Evolutionary conservation across 371 early-diverging fungal genomes (phyloP).

Genomic region (Chytridium lagenaria): DNA sequence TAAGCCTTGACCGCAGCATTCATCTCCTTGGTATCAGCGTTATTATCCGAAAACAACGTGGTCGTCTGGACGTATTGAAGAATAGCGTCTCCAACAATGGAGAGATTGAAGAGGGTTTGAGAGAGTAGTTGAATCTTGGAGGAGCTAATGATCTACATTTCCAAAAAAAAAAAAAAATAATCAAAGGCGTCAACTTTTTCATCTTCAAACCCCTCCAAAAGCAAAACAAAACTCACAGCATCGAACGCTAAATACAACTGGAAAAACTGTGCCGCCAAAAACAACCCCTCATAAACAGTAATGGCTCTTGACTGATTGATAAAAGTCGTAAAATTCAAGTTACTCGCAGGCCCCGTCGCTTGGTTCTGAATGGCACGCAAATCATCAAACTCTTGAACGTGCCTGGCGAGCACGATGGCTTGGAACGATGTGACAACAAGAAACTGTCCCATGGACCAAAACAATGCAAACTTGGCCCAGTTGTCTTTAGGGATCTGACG

Average conservation of each 20-base stretch:
- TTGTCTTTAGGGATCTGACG: constrained; percentile 34
- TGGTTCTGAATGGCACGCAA: not conserved
- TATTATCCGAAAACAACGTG: constrained; percentile 15
- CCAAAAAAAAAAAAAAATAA: not conserved
- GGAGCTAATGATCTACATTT: constrained; percentile 40
- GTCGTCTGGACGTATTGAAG: constrained; percentile 46
- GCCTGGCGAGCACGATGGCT: constrained; percentile 35
- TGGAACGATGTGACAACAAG: constrained; percentile 40
- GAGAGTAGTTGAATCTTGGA: constrained; percentile 55
- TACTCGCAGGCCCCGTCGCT: not conserved
- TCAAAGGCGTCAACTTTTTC: too few species aligned
- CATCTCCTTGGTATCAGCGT: not conserved
- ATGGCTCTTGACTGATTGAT: constrained; percentile 31
- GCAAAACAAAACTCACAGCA: constrained; percentile 48
- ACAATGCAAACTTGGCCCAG: constrained; percentile 48
- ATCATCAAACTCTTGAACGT: constrained; percentile 28
- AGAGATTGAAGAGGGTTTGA: constrained; percentile 51
- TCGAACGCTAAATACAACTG: constrained; percentile 50
- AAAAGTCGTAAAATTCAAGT: not conserved
- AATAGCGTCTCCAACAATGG: constrained; percentile 43
- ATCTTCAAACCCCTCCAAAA: too few species aligned
- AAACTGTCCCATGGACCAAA: constrained; percentile 45
- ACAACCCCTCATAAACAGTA: constrained; percentile 51
- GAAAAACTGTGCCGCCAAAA: constrained; percentile 47
- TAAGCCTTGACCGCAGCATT: too few species aligned